A percentile compares a stretch with the other conserved stretches of the same genome.
Conservation (phyloP, 2,329 filamentous ascomycete genomes). For the Epichloe glyceriae region DNA sequence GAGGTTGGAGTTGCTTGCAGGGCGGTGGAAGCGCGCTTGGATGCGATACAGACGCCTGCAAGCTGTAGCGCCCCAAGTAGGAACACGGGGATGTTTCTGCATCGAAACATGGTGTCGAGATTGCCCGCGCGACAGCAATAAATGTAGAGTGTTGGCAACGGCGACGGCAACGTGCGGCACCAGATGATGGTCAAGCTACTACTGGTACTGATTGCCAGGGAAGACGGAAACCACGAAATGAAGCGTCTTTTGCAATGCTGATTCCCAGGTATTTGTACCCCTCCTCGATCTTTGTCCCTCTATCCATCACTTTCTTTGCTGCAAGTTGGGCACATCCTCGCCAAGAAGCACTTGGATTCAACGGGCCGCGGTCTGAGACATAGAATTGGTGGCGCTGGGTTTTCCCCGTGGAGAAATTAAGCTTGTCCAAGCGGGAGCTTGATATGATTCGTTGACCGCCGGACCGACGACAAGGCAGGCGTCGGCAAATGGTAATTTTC, state of each 20-base stretch:
- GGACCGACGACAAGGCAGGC: constrained; percentile 3
- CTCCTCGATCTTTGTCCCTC: background rate
- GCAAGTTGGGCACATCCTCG: background rate
- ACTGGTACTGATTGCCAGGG: background rate
- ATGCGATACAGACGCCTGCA: background rate
- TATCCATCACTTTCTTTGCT: background rate
- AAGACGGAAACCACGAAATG: background rate
- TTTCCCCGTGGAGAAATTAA: constrained; percentile 1
- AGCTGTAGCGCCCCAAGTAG: background rate
- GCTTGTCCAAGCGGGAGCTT: background rate
- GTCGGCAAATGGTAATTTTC: background rate
- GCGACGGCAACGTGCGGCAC: background rate
- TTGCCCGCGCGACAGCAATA: background rate
- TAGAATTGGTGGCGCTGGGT: background rate
- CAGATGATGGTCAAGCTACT: background rate
- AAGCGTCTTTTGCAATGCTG: no score
- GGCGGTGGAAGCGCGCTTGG: background rate
- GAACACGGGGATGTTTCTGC: background rate
- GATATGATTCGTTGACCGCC: constrained; percentile 4
- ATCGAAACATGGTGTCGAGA: background rate
- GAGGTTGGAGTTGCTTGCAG: background rate
- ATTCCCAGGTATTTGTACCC: background rate
- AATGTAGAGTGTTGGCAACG: background rate
- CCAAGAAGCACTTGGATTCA: background rate
- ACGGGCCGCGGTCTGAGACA: no score